These are phyloP conservation scores for Tarenaya hassleriana DNA, from an alignment of 345 rosid genomes.

Conservation along the genomic window DNA sequence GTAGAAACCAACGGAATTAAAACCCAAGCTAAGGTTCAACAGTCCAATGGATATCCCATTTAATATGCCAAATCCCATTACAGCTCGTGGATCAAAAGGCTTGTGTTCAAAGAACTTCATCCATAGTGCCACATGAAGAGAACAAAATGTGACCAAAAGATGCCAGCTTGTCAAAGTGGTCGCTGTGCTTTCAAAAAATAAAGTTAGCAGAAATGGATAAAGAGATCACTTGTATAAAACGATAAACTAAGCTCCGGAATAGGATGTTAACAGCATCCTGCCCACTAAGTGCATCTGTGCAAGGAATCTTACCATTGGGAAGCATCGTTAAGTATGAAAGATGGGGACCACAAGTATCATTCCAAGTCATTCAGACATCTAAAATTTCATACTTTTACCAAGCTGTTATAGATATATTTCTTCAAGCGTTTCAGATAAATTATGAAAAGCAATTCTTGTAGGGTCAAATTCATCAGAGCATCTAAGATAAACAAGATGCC, in stretches of 20 bases:
- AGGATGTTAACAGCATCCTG: constrained; percentile 6
- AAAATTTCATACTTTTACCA: constrained; percentile 5
- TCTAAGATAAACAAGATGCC: constrained; percentile 2
- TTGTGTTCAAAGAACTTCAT: constrained; percentile 97
- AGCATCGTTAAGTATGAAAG: neutral
- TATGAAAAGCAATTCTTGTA: neutral
- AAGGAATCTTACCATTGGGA: too few species aligned
- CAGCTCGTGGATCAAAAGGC: constrained; percentile 99
- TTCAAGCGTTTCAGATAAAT: too few species aligned
- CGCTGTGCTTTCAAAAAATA: constrained; percentile 43
- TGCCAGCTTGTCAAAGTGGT: constrained; percentile 99
- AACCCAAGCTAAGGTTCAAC: constrained; percentile 95
- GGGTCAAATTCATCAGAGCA: constrained; percentile 5
- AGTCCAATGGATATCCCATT: constrained; percentile 98
- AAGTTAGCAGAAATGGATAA: constrained; percentile 12
- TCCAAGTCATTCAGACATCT: neutral
- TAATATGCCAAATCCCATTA: constrained; percentile 97
- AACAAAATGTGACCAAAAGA: constrained; percentile 97
- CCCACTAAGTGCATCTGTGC: neutral
- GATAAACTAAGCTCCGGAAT: constrained; percentile 3
- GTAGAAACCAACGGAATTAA: constrained; percentile 98
- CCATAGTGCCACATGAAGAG: constrained; percentile 97
- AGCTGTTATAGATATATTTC: too few species aligned
- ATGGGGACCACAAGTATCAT: constrained; percentile 5
- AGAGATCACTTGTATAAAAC: neutral